phyloP scores from a whole-genome alignment of 441 rosid species.

The Syzygium malaccense region DNA sequence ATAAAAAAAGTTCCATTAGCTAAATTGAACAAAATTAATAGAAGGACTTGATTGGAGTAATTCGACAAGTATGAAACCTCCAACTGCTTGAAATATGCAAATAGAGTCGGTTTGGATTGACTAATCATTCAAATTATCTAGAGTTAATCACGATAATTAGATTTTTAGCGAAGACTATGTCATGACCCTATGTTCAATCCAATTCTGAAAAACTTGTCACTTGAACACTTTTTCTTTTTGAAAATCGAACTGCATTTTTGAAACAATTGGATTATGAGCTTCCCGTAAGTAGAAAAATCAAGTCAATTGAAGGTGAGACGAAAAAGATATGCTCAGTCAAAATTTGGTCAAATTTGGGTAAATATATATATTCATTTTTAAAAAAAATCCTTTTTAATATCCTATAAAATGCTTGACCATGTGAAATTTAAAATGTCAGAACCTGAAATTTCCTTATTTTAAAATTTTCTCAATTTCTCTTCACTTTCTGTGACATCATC shows the following conservation, averaged over 20 bases:
- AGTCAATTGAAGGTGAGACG: not conserved
- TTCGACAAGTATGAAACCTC: not conserved
- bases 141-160: not conserved
- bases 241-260: not conserved
- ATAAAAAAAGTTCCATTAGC: not conserved
- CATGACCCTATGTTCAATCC: accelerated
- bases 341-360: not conserved
- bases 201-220: not conserved
- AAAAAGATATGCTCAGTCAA: not conserved
- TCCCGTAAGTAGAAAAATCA: not conserved
- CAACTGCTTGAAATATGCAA: not conserved
- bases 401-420: too few relatives aligned
- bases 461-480: too few relatives aligned
- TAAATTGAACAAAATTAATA: not conserved
- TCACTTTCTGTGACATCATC: too few relatives aligned
- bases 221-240: not conserved
- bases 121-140: not conserved
- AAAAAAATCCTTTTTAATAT: too few relatives aligned
- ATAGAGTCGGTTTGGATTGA: not conserved
- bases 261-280: accelerated
- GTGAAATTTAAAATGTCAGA: too few relatives aligned
- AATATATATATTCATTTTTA: not conserved
- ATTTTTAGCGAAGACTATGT: not conserved
- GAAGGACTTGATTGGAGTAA: accelerated
- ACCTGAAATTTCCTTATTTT: too few relatives aligned